Percentiles rank a stretch among this genome's conserved stretches.
Conservation (phyloP, 2,329 filamentous ascomycete species). For the Botrytis cinerea region DNA sequence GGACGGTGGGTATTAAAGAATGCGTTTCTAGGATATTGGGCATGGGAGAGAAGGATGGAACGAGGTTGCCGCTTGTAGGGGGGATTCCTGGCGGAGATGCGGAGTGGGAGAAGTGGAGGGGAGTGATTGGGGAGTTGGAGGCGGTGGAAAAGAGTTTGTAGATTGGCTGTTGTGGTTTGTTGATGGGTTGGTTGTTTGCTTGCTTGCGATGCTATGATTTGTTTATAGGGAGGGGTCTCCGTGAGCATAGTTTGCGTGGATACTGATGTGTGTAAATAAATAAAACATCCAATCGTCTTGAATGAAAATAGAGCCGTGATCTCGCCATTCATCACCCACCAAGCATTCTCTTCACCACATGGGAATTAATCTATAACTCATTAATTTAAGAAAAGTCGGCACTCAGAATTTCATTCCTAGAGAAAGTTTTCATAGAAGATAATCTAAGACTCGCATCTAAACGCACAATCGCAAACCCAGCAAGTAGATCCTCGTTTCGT, state of each 20-base stretch:
- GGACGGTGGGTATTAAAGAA: constrained; percentile 67
- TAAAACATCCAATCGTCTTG: neutral
- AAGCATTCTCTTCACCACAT: neutral
- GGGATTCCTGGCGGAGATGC: constrained; percentile 53
- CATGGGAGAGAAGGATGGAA: constrained; percentile 60
- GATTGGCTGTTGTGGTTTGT: neutral
- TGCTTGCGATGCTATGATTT: neutral
- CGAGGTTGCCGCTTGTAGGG: constrained; percentile 58
- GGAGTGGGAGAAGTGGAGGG: constrained; percentile 54
- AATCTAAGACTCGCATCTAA: neutral
- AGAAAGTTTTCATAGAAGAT: neutral
- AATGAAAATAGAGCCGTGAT: neutral
- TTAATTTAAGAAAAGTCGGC: neutral
- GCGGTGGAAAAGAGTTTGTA: constrained; percentile 39
- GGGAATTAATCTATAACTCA: neutral
- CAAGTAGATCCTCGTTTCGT: neutral
- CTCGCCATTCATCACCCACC: neutral
- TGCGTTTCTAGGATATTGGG: constrained; percentile 59
- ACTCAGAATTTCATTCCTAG: neutral
- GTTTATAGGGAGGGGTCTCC: neutral
- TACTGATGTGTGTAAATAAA: neutral
- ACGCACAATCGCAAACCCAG: neutral
- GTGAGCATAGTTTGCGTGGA: neutral
- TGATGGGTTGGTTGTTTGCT: neutral
- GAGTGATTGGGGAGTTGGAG: constrained; percentile 36